Evolutionary conservation across 805 yeast genomes (phyloP), one percentile per base, ranked within the genome.

Genomic region (Hermanozyma aechmeae): DNA sequence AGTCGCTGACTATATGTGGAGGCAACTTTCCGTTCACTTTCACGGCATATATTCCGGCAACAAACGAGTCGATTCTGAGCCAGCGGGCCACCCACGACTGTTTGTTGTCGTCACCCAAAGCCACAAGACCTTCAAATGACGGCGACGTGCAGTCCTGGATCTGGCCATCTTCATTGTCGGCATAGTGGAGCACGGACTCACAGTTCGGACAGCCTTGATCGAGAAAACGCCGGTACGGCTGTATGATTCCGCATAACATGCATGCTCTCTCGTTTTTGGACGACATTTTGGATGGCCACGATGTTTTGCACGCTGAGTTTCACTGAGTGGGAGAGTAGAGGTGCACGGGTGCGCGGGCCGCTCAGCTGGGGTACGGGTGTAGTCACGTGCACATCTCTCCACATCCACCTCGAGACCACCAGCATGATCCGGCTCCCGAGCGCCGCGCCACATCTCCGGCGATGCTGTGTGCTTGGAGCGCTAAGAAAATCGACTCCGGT

Each of bases 1-100:
- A 61, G 30, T 78, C 81, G 24, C 71, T 75, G 6, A 81, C 71
- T 21, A 85, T 75, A 39, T 89, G 96, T 6, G 81, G 83, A 2
- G 97, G 96, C 28, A 92, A 61, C 44, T 84, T 77, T 20, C 98
- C 98, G 42, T 76, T 79, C 5, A 92, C 89, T 48, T 89, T 83
- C 17, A 87, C 94, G 1, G 98, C 98, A 45, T 92, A 86, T 43
- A 89, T 53, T 0, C 97, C 98, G 1, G 93, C 82, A 14, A 75
- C 78, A 50, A 85, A 84, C 12, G 83, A 79, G 47, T 84, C 95
- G 18, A 89, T 79, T 53, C 96, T 74, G 32, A 89, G 63, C 98
- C 98, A 89, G 49, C 82, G 75, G 11, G 96, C 96, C 23, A 85
- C 96, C 98, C 98, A 89, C 2, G 96, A 84, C 20, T 68, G 72